phyloP scores from a whole-genome alignment of 2,329 filamentous ascomycete species.

The Calonectria hawksworthii region DNA sequence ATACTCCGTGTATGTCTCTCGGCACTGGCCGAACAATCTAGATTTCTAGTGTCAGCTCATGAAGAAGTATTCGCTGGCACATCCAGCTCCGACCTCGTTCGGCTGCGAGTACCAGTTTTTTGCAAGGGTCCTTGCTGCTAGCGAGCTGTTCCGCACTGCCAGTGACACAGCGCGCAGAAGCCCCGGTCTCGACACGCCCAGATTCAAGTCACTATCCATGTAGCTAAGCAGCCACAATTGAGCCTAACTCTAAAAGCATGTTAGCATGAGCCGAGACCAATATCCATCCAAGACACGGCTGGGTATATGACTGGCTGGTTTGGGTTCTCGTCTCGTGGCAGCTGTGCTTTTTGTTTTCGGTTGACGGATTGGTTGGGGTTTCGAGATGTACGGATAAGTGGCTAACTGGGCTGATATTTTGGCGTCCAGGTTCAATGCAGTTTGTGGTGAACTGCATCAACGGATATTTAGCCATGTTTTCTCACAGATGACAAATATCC shows the following conservation, averaged over 20 bases:
- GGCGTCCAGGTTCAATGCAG: not conserved
- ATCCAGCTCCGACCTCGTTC: not conserved
- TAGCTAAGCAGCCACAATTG: not conserved
- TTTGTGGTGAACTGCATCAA: not conserved
- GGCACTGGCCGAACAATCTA: not conserved
- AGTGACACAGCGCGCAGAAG: not conserved
- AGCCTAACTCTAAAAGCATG: not conserved
- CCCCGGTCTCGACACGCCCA: not conserved
- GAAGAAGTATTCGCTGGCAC: not conserved
- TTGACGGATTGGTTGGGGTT: not conserved
- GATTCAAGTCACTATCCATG: not conserved
- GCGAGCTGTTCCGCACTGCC: not conserved
- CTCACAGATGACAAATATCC: not conserved
- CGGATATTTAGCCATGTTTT: not conserved
- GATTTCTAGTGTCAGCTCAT: not conserved
- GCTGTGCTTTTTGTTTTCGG: not conserved
- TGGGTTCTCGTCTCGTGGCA: not conserved
- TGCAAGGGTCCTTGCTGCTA: not conserved
- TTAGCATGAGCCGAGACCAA: not conserved
- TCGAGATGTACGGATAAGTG: not conserved
- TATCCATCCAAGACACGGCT: not conserved
- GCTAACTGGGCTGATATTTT: not conserved
- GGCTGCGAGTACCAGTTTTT: not conserved
- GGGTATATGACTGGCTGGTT: not conserved
- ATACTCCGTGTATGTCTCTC: not conserved